phyloP scores from a whole-genome alignment of 2,329 filamentous ascomycete genomes.

The Cryoendolithus antarcticus region DNA sequence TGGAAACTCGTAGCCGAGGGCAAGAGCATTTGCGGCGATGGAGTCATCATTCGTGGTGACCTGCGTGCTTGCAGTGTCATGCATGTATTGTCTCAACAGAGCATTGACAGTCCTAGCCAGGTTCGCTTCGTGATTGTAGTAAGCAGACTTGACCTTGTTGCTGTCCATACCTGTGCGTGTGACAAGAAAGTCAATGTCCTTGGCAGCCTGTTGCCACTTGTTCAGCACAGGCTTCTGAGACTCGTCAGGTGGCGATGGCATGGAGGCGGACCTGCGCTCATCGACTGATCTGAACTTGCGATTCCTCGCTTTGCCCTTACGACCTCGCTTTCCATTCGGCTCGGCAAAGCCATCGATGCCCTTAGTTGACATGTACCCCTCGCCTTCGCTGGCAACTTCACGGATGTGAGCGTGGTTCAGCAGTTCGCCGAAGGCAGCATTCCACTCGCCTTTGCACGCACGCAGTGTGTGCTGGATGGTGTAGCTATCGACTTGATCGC shows the following conservation, averaged over 20 bases:
- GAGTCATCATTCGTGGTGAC: constrained; percentile 29
- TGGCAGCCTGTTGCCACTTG: constrained; percentile 45
- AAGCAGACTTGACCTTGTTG: constrained; percentile 41
- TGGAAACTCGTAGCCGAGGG: constrained; percentile 44
- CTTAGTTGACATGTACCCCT: constrained; percentile 40
- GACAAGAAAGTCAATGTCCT: constrained; percentile 50
- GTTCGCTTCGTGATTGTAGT: constrained; percentile 46
- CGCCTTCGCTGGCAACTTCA: constrained; percentile 42
- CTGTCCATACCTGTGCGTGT: constrained; percentile 37
- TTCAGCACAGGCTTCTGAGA: constrained; percentile 26
- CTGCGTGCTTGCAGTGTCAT: constrained; percentile 21
- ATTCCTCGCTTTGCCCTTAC: constrained; percentile 32
- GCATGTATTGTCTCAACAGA: constrained; percentile 38
- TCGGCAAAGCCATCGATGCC: constrained; percentile 74
- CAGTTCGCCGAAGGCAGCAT: constrained; percentile 63
- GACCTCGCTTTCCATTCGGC: constrained; percentile 36
- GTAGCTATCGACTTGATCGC: constrained; percentile 47
- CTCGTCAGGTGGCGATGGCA: constrained; percentile 16
- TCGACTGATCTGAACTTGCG: constrained; percentile 23
- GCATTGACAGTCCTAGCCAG: constrained; percentile 42
- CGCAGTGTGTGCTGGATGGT: constrained; percentile 56
- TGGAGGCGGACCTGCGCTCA: constrained; percentile 11
- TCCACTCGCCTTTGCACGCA: constrained; percentile 55
- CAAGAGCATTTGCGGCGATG: constrained; percentile 37
- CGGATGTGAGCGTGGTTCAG: constrained; percentile 69